Conservation (phyloP, 805 yeast genomes). For the Pichia exigua region DNA sequence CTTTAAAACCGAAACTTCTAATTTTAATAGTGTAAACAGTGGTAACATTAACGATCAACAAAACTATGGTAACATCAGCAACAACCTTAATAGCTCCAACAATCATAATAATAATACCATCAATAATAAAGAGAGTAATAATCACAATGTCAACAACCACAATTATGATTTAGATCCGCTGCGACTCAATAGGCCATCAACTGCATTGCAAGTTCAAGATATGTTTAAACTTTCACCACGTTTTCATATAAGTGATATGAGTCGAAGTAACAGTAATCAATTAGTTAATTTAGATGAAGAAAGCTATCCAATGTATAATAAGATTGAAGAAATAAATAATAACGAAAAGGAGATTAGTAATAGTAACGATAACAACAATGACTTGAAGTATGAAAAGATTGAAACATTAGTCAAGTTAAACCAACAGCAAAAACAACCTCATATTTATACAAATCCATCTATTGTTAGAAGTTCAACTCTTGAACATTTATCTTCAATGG, state of each 20-base stretch:
- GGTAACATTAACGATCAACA: background rate
- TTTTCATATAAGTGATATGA: background rate
- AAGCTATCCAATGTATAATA: background rate
- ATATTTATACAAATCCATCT: slow-evolving; percentile 25
- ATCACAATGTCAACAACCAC: background rate
- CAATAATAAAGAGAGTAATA: background rate
- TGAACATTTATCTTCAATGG: slow-evolving; percentile 27
- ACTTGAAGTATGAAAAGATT: background rate
- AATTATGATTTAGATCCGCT: background rate
- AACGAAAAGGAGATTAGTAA: background rate
- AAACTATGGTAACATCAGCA: background rate
- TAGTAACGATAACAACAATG: background rate
- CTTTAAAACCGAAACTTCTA: slow-evolving; percentile 6
- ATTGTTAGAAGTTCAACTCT: slow-evolving; percentile 21
- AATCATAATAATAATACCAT: background rate
- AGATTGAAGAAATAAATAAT: background rate
- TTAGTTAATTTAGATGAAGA: background rate
- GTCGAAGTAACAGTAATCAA: background rate
- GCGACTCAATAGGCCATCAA: background rate
- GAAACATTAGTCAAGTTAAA: background rate
- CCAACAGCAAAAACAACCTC: slow-evolving; percentile 3
- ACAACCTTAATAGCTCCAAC: too few relatives aligned
- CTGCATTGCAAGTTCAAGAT: slow-evolving; percentile 11
- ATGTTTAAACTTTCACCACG: slow-evolving; percentile 11
- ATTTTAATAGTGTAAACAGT: background rate